These are phyloP conservation scores for Phytophthora rubi DNA, from an alignment of 352 stramenopile genomes.

Conservation along the genomic window DNA sequence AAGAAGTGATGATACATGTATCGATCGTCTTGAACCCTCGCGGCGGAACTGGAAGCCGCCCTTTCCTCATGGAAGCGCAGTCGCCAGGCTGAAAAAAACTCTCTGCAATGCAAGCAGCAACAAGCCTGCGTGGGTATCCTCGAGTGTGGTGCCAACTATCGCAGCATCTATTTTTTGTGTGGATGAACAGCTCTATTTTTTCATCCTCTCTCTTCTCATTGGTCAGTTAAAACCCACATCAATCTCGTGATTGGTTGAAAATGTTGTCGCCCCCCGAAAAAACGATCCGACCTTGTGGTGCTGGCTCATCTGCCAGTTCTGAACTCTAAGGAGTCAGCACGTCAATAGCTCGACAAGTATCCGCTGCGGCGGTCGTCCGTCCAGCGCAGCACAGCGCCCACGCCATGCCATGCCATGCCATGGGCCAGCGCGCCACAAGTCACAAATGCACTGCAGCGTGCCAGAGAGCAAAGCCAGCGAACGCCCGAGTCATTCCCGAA, in stretches of 20 bases:
- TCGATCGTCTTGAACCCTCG: not conserved
- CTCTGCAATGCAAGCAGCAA: conserved; percentile 1
- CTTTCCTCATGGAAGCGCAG: conserved; percentile 9
- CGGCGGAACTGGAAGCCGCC: not conserved
- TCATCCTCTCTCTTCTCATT: not conserved
- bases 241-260: conserved; percentile 1
- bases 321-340: conserved; percentile 30
- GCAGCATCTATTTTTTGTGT: conserved; percentile 15
- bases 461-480: conserved; percentile 7
- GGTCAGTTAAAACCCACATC: not conserved
- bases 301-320: conserved; percentile 32
- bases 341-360: conserved; percentile 19
- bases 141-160: not conserved
- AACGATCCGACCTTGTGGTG: conserved; percentile 14
- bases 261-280: conserved; percentile 9
- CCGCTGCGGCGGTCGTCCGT: conserved; percentile 13
- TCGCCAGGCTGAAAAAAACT: conserved; percentile 12
- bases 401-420: too few species aligned
- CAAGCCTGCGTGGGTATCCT: not conserved
- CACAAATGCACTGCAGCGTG: not conserved
- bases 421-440: not conserved
- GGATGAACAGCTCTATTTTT: conserved; percentile 19
- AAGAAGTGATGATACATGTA: not conserved
- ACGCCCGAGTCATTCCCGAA: conserved; percentile 29
- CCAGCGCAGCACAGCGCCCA: conserved; percentile 1